These are phyloP conservation scores for Epichloe elymi DNA, from an alignment of 2,329 filamentous ascomycete genomes.

Conservation along the genomic window DNA sequence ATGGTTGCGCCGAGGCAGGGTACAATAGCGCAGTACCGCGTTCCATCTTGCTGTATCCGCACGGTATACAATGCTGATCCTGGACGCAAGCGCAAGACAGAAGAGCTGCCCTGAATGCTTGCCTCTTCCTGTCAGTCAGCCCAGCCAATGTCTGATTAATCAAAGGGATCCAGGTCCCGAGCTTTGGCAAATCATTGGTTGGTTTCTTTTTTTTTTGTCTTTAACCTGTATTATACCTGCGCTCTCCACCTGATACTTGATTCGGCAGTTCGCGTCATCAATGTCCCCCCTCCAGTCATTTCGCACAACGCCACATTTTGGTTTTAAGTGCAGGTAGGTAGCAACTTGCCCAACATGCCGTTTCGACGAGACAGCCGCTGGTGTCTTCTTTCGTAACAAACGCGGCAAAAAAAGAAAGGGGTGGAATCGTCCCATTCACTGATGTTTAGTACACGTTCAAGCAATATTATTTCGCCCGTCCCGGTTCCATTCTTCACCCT, in stretches of 20 bases:
- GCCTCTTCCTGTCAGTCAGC: not conserved
- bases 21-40: slow-evolving; percentile 21
- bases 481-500: no score
- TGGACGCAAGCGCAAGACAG: not conserved
- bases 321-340: not conserved
- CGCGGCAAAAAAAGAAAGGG: no score
- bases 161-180: not conserved
- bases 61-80: slow-evolving; percentile 22
- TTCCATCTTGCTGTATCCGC: slow-evolving; percentile 10
- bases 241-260: not conserved
- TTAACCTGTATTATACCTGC: not conserved
- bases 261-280: not conserved
- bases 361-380: no score
- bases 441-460: no score
- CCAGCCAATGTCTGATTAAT: not conserved
- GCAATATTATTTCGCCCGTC: no score
- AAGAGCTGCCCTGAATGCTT: not conserved
- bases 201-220: not conserved
- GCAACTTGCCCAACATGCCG: not conserved
- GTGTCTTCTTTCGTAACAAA: no score
- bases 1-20: slow-evolving; percentile 22
- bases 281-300: not conserved
- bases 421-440: no score
- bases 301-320: not conserved
- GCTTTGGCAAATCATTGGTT: not conserved